Base-by-base conservation (phyloP, 73 alveolate genomes). In the Paramecium octaurelia region DNA sequence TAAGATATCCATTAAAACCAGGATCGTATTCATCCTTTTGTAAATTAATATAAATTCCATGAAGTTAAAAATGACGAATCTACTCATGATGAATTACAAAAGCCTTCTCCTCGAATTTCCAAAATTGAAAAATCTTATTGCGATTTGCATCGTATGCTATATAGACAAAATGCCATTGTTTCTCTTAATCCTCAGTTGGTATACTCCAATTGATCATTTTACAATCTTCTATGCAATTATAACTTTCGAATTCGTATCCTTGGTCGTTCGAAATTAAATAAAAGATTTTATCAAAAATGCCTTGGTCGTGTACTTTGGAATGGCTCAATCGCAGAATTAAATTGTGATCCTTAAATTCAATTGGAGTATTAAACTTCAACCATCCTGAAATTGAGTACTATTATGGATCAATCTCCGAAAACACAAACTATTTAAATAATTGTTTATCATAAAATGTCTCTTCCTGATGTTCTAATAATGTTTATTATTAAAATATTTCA, bases 101-200 rank as follows among this genome's bases (percentile, higher is more conserved):
- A 4, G 88, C 60, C 10, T 40, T 75, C 18, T 40, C 60, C 4
- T 75, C 88, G 21, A 34, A 75, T 75, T 75, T 75, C 36, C 38
- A 31, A 44, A 75, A 75, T 75, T 75, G 38, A 20, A 36, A 75
- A 14, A 75, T 21, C 14, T 40, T 75, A 12, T 75, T 36, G 1
- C 8, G 40, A n/a, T 75, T 31, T 75, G 20, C 6, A 75, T 75
- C 31, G 10, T 75, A 75, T 6, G 68, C 88, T 0, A 75, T 34
- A 75, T 75, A 75, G 0, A 75, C 38, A 36, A 75, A 75, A 75
- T 75, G 88, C 88, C 88, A 75, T n/a, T 4, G 6, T 12, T 36
- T 34, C 23, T 75, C 57, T 75, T 75, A 34, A 11, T 75, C 20
- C 18, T 75, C 48, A 14, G 48, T 11, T 75, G 12, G 10, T 34